phyloP scores from a whole-genome alignment of 176 grass and related monocot genomes.

The Avena insularis region DNA sequence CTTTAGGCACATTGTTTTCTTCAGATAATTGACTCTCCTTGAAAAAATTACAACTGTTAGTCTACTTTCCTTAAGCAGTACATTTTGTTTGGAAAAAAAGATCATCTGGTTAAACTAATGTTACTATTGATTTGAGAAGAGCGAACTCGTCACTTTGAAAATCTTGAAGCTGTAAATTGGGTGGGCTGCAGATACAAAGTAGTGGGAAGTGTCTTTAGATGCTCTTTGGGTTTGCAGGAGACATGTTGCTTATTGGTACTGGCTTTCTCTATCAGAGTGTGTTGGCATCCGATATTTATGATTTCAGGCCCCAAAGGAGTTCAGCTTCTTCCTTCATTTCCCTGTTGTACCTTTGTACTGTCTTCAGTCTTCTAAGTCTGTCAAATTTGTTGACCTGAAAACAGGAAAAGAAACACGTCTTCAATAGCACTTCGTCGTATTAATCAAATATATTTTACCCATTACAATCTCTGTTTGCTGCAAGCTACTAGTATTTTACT shows the following conservation, averaged over 20 bases:
- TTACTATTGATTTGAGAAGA: constrained; percentile 2
- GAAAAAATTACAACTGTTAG: background rate
- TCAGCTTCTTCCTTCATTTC: constrained; percentile 1
- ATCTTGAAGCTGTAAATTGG: background rate
- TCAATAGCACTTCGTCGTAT: constrained; percentile 1
- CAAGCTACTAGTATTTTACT: background rate
- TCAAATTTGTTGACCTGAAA: background rate
- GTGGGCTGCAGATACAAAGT: background rate
- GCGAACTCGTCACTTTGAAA: background rate
- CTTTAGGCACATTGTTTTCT: background rate
- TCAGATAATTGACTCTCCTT: background rate
- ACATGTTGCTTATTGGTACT: background rate
- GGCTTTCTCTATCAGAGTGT: background rate
- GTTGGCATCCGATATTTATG: background rate
- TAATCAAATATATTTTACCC: background rate
- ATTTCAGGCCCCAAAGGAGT: background rate
- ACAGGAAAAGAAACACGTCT: background rate
- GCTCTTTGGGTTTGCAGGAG: background rate
- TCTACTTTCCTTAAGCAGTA: background rate
- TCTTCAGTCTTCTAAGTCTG: background rate
- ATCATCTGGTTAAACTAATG: background rate
- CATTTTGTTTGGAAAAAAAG: background rate
- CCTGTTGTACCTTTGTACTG: background rate
- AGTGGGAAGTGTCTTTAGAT: background rate
- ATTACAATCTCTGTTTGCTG: constrained; percentile 13